These are phyloP conservation scores for Phalaenopsis hybrid DNA, from an alignment of 116 monocot species.

Conservation along the genomic window DNA sequence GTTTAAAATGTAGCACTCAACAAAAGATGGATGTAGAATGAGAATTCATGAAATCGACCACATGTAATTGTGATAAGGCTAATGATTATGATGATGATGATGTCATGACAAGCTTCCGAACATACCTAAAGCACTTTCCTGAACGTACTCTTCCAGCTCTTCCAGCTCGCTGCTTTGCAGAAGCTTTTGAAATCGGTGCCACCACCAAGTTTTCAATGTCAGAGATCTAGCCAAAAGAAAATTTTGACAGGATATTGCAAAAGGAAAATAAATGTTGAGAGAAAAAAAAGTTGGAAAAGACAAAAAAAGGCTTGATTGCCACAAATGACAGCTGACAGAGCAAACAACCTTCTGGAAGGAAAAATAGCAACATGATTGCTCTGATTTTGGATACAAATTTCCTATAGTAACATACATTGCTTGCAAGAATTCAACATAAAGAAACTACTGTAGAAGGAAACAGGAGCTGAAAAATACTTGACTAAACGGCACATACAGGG, in stretches of 20 bases:
- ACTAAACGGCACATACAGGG: slow-evolving; percentile 43
- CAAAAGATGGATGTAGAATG: not conserved
- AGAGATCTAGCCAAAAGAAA: slow-evolving; percentile 46
- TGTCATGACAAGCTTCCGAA: not conserved
- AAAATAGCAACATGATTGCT: not conserved
- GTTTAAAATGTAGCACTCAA: not conserved
- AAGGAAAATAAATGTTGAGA: not conserved
- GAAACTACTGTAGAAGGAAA: not conserved
- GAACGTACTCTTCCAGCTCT: slow-evolving; percentile 87
- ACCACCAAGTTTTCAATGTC: slow-evolving; percentile 96
- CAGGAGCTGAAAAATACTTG: not conserved
- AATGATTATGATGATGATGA: not conserved
- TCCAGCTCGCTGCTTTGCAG: slow-evolving; percentile 90
- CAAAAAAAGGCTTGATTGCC: not conserved
- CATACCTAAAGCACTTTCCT: slow-evolving; percentile 94
- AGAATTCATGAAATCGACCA: not conserved
- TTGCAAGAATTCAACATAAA: not conserved
- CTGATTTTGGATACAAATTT: not conserved
- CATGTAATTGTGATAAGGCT: not conserved
- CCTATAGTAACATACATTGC: not conserved
- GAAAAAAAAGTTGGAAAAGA: too few species aligned
- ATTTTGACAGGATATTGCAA: not conserved
- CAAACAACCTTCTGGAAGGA: not conserved
- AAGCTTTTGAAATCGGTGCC: slow-evolving; percentile 95
- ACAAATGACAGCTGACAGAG: not conserved